Base-by-base conservation (phyloP, 352 stramenopile genomes). In the Globisporangium heterothallicum region DNA sequence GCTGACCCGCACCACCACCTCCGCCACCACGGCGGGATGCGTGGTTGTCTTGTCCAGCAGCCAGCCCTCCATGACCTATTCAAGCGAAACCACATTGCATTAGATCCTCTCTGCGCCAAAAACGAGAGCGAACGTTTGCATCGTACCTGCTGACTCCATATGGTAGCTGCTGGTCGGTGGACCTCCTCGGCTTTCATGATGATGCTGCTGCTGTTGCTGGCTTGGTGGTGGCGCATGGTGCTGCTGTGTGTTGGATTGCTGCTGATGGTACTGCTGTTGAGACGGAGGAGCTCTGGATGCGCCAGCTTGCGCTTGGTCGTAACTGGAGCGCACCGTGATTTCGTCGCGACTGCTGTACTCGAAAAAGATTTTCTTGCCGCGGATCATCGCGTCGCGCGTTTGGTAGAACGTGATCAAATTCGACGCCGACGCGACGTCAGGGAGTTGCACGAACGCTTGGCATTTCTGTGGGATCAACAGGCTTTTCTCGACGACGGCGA, bases 341-440 rank as follows among this genome's bases (percentile, higher is more conserved):
- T 86, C 76, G 38, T 87, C 56, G 19, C 73, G 77, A 35, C 70
- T 87, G 45, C 74, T 86, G 49, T 72, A 85, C 49, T 88, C 77
- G 49, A 92, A 90, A 24, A 78, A 80, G 48, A 92, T 73, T 65
- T 87, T 88, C 58, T 88, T 82, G 36, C 79, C 78, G 22, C 82
- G 78, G 49, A 92, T 80, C 42, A 86, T 64, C 3, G 78, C 82
- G 49, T 92, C 78, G 4, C 75, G 74, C 13, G 77, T 69, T 61
- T 88, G 71, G 53, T 92, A 92, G 55, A 92, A 92, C 18, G 66
- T 62, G 53, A 92, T 77, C 36, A 92, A 68, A 58, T 86, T 92
- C 35, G 69, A 66, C 9, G 82, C 78, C 5, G 82, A 70, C 6
- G 66, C 47, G 22, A 76, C 68, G 42, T 92, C 78, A 2, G 82